Evolutionary conservation across 2,329 filamentous ascomycete genomes (phyloP).

Genomic region (Corynespora cassiicola): DNA sequence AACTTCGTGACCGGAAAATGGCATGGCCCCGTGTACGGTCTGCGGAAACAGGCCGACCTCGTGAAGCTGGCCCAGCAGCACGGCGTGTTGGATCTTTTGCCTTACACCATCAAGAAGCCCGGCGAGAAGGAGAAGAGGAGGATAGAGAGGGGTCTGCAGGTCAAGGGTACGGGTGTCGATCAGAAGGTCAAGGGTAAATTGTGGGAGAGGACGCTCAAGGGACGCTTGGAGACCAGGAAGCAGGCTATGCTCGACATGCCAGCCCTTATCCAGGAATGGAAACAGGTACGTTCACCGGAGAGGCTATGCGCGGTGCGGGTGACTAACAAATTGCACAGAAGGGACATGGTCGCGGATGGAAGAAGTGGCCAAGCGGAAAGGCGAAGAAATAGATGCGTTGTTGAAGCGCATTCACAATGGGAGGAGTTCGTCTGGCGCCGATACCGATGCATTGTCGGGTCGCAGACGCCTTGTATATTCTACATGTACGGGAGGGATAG

Average conservation of each 20-base stretch:
- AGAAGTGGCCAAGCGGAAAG: slow-evolving; percentile 68
- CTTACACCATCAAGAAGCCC: slow-evolving; percentile 76
- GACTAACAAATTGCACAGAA: slow-evolving; percentile 57
- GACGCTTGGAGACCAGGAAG: slow-evolving; percentile 84
- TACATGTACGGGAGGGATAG: slow-evolving; percentile 17
- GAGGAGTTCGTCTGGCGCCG: slow-evolving; percentile 1
- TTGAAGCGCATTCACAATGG: neutral
- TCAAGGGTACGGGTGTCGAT: slow-evolving; percentile 92
- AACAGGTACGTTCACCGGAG: slow-evolving; percentile 68
- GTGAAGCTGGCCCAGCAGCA: slow-evolving; percentile 82
- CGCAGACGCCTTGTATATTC: slow-evolving; percentile 18
- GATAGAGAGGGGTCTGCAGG: slow-evolving; percentile 79
- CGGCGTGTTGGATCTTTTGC: slow-evolving; percentile 82
- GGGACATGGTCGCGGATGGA: slow-evolving; percentile 77
- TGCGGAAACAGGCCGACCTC: slow-evolving; percentile 87
- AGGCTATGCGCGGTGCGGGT: slow-evolving; percentile 12
- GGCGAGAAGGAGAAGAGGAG: slow-evolving; percentile 73
- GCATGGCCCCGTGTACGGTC: slow-evolving; percentile 82
- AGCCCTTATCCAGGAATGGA: slow-evolving; percentile 89
- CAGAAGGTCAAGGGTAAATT: slow-evolving; percentile 94
- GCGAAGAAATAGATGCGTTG: slow-evolving; percentile 24
- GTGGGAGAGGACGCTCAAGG: slow-evolving; percentile 86
- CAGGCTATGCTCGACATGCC: slow-evolving; percentile 96
- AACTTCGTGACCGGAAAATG: slow-evolving; percentile 81
- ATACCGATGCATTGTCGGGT: neutral